Conservation (phyloP, 2,329 filamentous ascomycete species). For the Thelonectria olida region DNA sequence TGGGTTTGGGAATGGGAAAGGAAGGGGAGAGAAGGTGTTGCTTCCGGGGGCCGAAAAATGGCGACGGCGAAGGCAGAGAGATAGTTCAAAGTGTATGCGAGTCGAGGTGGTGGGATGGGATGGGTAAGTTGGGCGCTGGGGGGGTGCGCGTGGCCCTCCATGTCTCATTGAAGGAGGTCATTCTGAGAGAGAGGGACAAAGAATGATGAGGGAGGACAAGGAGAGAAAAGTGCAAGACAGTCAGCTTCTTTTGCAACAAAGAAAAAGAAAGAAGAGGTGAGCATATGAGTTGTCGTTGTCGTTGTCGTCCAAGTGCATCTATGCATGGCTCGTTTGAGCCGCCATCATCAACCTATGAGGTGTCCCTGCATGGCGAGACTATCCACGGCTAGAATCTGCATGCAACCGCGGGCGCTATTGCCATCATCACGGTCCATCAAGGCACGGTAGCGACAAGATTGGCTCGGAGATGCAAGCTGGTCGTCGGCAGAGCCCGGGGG, state of each 20-base stretch:
- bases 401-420: not conserved
- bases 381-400: conserved; percentile 7
- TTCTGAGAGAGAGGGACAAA: too few species aligned
- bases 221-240: not conserved
- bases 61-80: not conserved
- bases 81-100: conserved; percentile 19
- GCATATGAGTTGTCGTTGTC: not conserved
- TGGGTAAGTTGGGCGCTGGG: conserved; percentile 9
- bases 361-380: not conserved
- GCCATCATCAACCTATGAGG: too few species aligned
- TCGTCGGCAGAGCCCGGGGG: conserved; percentile 18
- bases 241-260: not conserved
- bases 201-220: too few species aligned
- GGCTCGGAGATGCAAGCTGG: conserved; percentile 7
- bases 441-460: conserved; percentile 13
- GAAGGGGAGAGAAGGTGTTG: conserved; percentile 15
- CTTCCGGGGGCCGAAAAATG: conserved; percentile 2
- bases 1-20: not conserved
- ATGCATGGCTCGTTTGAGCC: too few species aligned
- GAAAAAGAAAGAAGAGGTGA: not conserved
- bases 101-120: conserved; percentile 11
- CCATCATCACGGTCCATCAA: not conserved
- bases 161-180: too few species aligned
- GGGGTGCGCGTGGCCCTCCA: conserved; percentile 26
- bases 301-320: too few species aligned